A percentile compares a stretch with the other conserved stretches of the same genome.
Evolutionary conservation across 2,329 filamentous ascomycete species (phyloP).

Genomic region (Sarocladiaceae sp.): DNA sequence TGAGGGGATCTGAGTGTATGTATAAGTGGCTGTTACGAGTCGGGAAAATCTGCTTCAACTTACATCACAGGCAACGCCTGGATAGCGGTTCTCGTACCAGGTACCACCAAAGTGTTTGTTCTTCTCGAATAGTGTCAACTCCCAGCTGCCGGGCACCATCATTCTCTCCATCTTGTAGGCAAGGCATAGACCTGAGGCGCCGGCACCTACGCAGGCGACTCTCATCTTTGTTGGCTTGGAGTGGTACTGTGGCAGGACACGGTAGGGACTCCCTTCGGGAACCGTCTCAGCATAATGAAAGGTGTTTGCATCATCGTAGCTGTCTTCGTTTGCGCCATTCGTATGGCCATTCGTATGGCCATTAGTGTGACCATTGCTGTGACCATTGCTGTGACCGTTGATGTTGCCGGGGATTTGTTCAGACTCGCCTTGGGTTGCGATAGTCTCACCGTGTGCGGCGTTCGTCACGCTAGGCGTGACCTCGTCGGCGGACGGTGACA

Average conservation of each 20-base stretch:
- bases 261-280: conserved; percentile 18
- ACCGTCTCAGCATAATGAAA: conserved; percentile 21
- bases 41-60: no score
- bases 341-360: conserved; percentile 1
- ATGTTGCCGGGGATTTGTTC: not conserved
- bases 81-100: conserved; percentile 46
- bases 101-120: conserved; percentile 38
- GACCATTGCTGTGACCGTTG: conserved; percentile 6
- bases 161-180: conserved; percentile 24
- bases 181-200: conserved; percentile 21
- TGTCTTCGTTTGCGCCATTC: conserved; percentile 4
- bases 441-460: conserved; percentile 10
- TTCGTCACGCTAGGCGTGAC: conserved; percentile 9
- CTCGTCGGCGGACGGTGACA: conserved; percentile 9
- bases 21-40: not conserved
- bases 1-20: conserved; percentile 38
- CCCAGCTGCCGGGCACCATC: conserved; percentile 22
- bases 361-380: conserved; percentile 10
- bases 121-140: conserved; percentile 26
- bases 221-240: conserved; percentile 28
- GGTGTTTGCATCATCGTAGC: conserved; percentile 10
- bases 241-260: conserved; percentile 25
- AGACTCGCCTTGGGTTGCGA: conserved; percentile 5
- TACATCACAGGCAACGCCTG: conserved; percentile 49
- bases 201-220: conserved; percentile 24